Base-by-base conservation (phyloP, 331 rosid genomes). In the Quercus tomentella region DNA sequence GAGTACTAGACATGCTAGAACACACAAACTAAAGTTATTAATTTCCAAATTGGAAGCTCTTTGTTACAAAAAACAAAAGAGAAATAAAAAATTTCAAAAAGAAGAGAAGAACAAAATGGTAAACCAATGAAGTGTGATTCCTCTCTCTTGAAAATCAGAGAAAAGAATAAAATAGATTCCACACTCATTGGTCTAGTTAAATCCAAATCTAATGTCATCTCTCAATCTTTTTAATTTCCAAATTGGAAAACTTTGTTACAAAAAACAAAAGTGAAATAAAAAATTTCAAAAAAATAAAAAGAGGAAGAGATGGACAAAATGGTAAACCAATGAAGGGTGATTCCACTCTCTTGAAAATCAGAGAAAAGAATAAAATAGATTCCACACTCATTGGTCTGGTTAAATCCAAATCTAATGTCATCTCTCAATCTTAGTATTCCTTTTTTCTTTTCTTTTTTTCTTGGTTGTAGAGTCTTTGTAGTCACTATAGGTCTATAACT, bases 361-460 rank as follows among this genome's bases (percentile, higher is more conserved):
- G 82, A 31, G 78, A 72, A 60, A 79, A 22, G 69, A 76, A 62
- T 49, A 55, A 62, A 76, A 26, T 20, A 72, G 82, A 79, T 61
- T 74, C 79, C 26, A 30, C 51, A 74, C 74, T 72, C 49, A 73
- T 66, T 71, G 73, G 45, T 73, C 69, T 74, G 16, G 30, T 35
- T 63, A 57, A 70, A 26, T 67, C 54, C 54, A 49, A 49, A 49
- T 14, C 54, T 14, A 11, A 49, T 49, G 4, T 67, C 52, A 67
- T 26, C 11, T 8, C 18, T 9, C 14, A 35, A 18, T 1, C 72
- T 33, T 14, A 20, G n/a, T 67, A n/a, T 20, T 67, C 72, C 8
- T 30, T 30, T 17, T 31, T 11, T 28, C 6, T 30, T 10, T n/a
- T n/a, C n/a, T n/a, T 15, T 26, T 28, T 2, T 62, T 25, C 41